Evolutionary conservation across 1,284 basidiomycete species (phyloP), one percentile per base, ranked within the genome.

Genomic region (Papiliotrema flavescens): DNA sequence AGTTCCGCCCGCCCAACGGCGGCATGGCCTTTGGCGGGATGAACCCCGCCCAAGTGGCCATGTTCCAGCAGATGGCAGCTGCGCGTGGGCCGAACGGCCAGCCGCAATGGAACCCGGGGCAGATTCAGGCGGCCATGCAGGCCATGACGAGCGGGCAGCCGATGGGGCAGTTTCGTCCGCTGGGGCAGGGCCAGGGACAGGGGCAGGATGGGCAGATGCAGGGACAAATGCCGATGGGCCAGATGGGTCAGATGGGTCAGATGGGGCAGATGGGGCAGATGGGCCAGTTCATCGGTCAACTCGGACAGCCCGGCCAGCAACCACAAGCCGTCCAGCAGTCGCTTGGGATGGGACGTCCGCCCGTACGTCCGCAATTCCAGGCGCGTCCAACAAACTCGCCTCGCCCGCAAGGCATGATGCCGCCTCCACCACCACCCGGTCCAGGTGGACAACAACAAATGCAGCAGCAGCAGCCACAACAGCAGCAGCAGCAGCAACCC

Each of bases 51-150:
- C 60, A 61, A 36, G 49, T 56, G 51, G 49, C 51, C 11, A 52
- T 60, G 42, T 49, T 56, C 14, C 62, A 61, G 50, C 55, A 59
- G 35, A 47, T 53, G 13, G 53, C 52, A 6, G 47, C 41, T 2
- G 53, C 35, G 28, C 54, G 51, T 44, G 49, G 49, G 23, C 26
- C 14, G 24, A 45, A 47, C n/a, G 53, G 49, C 15, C 45, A 37
- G 35, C 49, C 51, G 9, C 57, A 59, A 32, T 46, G 65, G 28
- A 65, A 64, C 43, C 58, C 62, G 11, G 63, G 64, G 45, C 69
- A 71, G 45, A 41, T 68, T 26, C 65, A 67, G 51, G 59, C 65
- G 61, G 62, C 61, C 11, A 62, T 69, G 62, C 60, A 62, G 1
- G 59, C 54, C 7, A 44, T 68, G 46, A 60, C 62, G 20, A 48